Evolutionary conservation across 495 filamentous ascomycete species (phyloP).

Genomic region (Podospora pseudopauciseta): DNA sequence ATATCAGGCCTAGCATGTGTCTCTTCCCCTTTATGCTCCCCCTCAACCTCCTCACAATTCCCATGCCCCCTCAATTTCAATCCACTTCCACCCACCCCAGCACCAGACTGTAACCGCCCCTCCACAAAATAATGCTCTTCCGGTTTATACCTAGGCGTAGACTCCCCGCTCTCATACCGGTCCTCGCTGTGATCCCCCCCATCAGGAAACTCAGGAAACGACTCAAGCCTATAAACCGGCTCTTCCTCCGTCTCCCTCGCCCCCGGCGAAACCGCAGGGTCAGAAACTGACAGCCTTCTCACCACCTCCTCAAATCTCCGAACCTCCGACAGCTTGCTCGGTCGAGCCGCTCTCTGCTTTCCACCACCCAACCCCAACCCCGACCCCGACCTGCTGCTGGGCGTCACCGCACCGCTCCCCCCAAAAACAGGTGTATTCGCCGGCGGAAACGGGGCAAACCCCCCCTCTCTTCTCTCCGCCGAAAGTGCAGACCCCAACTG

Average conservation of each 20-base stretch:
- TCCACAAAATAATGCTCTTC: constrained; percentile 1
- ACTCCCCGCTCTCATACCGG: not conserved
- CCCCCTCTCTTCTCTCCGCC: not conserved
- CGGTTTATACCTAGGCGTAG: not conserved
- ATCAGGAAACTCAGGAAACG: constrained; percentile 4
- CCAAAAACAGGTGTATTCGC: constrained; percentile 15
- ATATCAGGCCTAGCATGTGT: not conserved
- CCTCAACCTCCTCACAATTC: not conserved
- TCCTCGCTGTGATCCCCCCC: not conserved
- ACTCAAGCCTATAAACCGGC: not conserved
- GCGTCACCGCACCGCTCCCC: not conserved
- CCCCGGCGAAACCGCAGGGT: not conserved
- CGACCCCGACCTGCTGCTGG: not conserved
- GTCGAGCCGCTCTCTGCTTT: not conserved
- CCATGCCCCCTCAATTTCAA: constrained; percentile 6
- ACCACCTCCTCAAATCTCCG: not conserved
- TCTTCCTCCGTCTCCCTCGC: not conserved
- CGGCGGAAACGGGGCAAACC: constrained; percentile 14
- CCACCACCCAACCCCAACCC: not conserved
- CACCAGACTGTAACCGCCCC: not conserved
- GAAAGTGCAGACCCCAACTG: too few relatives aligned
- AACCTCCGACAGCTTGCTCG: constrained; percentile 9
- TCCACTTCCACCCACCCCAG: not conserved
- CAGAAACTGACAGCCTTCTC: not conserved
- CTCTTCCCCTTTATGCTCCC: not conserved